These are phyloP conservation scores for Oligophagozyma castellii DNA, from an alignment of 1,139 yeast genomes.

Conservation along the genomic window DNA sequence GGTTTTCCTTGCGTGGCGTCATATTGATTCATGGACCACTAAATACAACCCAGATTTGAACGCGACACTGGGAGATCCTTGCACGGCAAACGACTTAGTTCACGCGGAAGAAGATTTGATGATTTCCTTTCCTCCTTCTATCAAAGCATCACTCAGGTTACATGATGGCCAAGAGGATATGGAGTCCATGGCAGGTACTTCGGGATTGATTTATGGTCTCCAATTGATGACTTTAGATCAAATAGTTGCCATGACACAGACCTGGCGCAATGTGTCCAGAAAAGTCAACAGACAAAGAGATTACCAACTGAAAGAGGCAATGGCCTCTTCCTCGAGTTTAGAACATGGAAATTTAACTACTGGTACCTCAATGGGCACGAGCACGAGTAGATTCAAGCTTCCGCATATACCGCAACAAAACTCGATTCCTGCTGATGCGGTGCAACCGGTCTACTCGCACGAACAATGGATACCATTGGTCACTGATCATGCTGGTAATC, in stretches of 20 bases:
- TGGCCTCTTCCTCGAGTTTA: conserved; percentile 1
- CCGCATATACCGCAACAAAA: conserved; percentile 43
- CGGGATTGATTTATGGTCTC: conserved; percentile 52
- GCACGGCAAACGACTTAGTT: conserved; percentile 46
- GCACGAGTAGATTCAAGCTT: conserved; percentile 21
- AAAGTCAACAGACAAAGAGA: conserved; percentile 27
- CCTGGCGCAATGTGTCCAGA: conserved; percentile 53
- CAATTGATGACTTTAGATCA: conserved; percentile 54
- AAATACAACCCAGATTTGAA: conserved; percentile 42
- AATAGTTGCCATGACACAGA: conserved; percentile 46
- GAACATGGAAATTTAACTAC: conserved; percentile 1
- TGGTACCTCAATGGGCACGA: conserved; percentile 3
- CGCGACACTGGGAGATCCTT: conserved; percentile 46
- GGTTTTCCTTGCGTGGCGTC: conserved; percentile 54
- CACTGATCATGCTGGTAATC: conserved; percentile 81
- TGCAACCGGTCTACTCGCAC: conserved; percentile 68
- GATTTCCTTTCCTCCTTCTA: conserved; percentile 43
- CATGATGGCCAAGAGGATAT: conserved; percentile 59
- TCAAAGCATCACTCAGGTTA: conserved; percentile 42
- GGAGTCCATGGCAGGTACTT: conserved; percentile 35
- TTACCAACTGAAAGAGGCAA: conserved; percentile 1
- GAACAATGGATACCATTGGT: conserved; percentile 84
- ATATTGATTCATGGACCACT: conserved; percentile 47
- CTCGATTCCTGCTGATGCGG: conserved; percentile 59
- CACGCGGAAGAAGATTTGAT: conserved; percentile 55